phyloP scores from a whole-genome alignment of 2,329 filamentous ascomycete genomes.

The Rhytidhysteron rufulum region DNA sequence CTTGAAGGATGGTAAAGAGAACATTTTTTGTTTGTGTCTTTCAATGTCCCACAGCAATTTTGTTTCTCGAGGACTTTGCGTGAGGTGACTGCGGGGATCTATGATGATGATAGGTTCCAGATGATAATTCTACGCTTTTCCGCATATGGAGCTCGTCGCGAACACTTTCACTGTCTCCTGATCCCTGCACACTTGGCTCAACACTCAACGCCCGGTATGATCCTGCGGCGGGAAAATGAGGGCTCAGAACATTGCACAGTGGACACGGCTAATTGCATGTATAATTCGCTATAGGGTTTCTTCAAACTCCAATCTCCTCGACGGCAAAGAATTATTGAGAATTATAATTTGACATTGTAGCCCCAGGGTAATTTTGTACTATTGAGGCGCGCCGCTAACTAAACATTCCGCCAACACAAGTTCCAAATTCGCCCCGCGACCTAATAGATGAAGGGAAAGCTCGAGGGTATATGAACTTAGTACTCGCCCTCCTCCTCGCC shows the following conservation, averaged over 20 bases:
- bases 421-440: conserved; percentile 9
- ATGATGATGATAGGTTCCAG: neutral
- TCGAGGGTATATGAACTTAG: conserved; percentile 30
- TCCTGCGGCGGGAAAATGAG: too few species aligned
- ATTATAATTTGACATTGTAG: too few species aligned
- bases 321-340: too few species aligned
- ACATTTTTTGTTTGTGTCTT: too few species aligned
- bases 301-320: too few species aligned
- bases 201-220: too few species aligned
- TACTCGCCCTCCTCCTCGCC: conserved; percentile 49
- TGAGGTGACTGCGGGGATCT: neutral
- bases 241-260: too few species aligned
- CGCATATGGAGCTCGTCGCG: neutral
- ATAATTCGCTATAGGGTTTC: too few species aligned
- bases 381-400: too few species aligned
- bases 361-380: too few species aligned
- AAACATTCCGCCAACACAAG: conserved; percentile 15
- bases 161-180: neutral
- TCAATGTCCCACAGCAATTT: neutral
- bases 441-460: neutral
- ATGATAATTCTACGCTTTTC: neutral
- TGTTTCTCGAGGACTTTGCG: neutral
- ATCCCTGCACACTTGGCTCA: too few species aligned
- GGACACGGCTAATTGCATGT: too few species aligned
- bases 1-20: neutral